These are phyloP conservation scores for Meyerozyma sp. DNA, from an alignment of 1,139 yeast species.

Conservation along the genomic window DNA sequence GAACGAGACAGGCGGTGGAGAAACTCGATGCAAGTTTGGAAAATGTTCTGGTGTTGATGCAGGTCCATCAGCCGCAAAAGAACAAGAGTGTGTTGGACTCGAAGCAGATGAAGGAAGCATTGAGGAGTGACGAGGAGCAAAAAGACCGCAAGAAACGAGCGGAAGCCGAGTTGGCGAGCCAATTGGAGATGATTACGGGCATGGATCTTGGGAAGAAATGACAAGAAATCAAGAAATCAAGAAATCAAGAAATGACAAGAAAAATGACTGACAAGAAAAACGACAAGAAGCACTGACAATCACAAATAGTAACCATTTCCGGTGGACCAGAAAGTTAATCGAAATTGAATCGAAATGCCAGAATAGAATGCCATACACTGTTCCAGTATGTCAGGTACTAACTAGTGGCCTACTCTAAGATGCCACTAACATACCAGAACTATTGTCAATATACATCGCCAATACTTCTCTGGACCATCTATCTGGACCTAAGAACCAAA, in stretches of 20 bases:
- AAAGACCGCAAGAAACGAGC: constrained; percentile 35
- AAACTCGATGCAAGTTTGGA: constrained; percentile 37
- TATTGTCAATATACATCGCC: too few species aligned
- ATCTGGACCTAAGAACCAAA: too few species aligned
- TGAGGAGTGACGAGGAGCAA: constrained; percentile 33
- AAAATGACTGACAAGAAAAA: neutral
- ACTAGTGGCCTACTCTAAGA: too few species aligned
- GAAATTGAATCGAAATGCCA: too few species aligned
- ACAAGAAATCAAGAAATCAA: neutral
- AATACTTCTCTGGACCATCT: too few species aligned
- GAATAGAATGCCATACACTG: too few species aligned
- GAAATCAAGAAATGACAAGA: neutral
- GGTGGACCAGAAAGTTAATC: too few species aligned
- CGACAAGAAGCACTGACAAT: too few species aligned
- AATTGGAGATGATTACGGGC: constrained; percentile 54
- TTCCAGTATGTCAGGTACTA: too few species aligned
- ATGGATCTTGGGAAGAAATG: constrained; percentile 22
- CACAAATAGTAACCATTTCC: too few species aligned
- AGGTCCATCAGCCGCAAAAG: constrained; percentile 9
- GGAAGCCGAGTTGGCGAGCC: constrained; percentile 48
- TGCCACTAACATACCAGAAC: too few species aligned
- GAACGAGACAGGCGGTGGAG: constrained; percentile 21
- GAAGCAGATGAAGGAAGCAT: constrained; percentile 35
- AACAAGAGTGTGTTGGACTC: constrained; percentile 26
- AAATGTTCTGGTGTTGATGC: constrained; percentile 30